These are phyloP conservation scores for Mycosphaerelloides madeirae DNA, from an alignment of 2,329 filamentous ascomycete species.

Conservation along the genomic window DNA sequence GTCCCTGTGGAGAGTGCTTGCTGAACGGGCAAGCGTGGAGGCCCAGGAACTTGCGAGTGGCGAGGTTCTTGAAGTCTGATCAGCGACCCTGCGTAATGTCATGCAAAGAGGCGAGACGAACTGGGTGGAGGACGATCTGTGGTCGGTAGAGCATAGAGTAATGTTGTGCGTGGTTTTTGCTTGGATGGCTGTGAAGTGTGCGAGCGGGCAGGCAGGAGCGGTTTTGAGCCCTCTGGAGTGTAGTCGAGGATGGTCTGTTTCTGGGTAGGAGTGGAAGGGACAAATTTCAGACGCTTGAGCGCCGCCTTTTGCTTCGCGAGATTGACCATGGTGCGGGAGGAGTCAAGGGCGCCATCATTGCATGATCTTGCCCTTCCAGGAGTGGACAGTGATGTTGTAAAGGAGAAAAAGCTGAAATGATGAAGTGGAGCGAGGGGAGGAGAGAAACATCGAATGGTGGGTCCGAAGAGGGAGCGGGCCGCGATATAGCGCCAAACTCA, in stretches of 20 bases:
- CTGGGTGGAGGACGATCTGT: too few species aligned
- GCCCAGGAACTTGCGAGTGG: neutral
- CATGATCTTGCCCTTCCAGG: neutral
- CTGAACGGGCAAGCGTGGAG: neutral
- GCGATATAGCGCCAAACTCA: conserved; percentile 5
- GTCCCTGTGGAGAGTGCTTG: neutral
- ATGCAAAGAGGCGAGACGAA: too few species aligned
- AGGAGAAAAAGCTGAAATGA: neutral
- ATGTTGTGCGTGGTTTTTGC: neutral
- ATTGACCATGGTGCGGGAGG: neutral
- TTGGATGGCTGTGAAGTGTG: neutral
- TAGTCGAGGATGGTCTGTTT: neutral
- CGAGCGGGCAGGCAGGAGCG: neutral
- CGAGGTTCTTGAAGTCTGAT: neutral
- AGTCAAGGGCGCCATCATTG: conserved; percentile 1
- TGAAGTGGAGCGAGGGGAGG: too few species aligned
- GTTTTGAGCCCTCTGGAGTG: neutral
- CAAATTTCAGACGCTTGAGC: conserved; percentile 3
- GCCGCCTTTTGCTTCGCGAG: neutral
- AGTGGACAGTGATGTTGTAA: neutral
- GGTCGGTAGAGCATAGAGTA: too few species aligned
- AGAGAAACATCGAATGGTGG: neutral
- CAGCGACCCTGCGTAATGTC: neutral
- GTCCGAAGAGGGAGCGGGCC: too few species aligned
- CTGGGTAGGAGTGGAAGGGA: neutral